Percentiles rank a stretch among this genome's conserved stretches.
Evolutionary conservation across 2,329 filamentous ascomycete genomes (phyloP).

Genomic region (Penicillium concentricum): DNA sequence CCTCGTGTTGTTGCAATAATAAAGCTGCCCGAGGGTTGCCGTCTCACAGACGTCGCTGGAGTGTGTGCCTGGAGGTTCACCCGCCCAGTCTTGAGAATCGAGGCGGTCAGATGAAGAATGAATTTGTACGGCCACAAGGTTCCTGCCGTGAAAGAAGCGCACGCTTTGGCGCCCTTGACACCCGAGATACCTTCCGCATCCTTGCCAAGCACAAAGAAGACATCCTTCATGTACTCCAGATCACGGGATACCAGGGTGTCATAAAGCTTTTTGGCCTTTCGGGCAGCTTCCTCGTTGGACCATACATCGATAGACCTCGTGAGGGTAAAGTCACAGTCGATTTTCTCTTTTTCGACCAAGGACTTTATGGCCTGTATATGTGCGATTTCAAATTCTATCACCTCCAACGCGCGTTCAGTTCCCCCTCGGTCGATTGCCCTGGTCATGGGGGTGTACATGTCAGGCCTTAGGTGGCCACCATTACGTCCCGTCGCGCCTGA

Average conservation of each 20-base stretch:
- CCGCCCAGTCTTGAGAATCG: constrained; percentile 47
- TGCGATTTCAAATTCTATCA: constrained; percentile 44
- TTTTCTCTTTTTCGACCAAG: constrained; percentile 42
- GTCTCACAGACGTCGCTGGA: constrained; percentile 37
- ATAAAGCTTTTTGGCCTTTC: constrained; percentile 28
- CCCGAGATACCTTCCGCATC: constrained; percentile 39
- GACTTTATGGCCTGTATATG: constrained; percentile 46
- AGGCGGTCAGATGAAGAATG: constrained; percentile 63
- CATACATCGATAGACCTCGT: constrained; percentile 46
- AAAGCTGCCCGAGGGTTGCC: constrained; percentile 54
- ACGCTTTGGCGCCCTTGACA: constrained; percentile 41
- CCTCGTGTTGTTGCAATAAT: constrained; percentile 61
- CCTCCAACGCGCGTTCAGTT: constrained; percentile 30
- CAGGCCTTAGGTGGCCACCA: constrained; percentile 48
- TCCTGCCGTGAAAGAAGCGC: constrained; percentile 38
- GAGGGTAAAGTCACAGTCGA: constrained; percentile 48
- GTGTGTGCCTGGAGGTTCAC: constrained; percentile 57
- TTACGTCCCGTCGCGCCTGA: constrained; percentile 49
- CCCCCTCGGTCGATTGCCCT: constrained; percentile 40
- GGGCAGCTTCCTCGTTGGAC: constrained; percentile 35
- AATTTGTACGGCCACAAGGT: constrained; percentile 71
- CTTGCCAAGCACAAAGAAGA: constrained; percentile 27
- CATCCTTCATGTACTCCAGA: constrained; percentile 34
- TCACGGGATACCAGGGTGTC: constrained; percentile 31
- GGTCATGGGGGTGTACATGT: constrained; percentile 43